Conservation (phyloP, 2,329 filamentous ascomycete species). For the Biscogniauxia mediterranea region DNA sequence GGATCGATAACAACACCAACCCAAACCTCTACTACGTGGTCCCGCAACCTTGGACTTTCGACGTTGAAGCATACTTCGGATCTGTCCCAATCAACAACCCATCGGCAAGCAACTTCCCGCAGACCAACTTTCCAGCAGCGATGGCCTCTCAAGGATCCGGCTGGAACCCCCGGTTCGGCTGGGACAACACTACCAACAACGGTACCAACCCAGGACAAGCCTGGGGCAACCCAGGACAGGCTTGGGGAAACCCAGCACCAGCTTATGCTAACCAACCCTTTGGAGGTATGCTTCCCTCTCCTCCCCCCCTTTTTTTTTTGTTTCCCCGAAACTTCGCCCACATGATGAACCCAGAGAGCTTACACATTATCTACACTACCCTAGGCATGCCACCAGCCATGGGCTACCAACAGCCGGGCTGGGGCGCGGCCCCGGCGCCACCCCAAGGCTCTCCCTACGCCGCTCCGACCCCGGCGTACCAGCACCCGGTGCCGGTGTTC, state of each 20-base stretch:
- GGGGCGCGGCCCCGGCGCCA: neutral
- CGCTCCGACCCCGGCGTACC: constrained; percentile 17
- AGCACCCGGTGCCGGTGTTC: constrained; percentile 23
- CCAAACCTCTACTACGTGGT: neutral
- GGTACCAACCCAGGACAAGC: neutral
- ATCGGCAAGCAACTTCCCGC: neutral
- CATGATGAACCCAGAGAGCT: constrained; percentile 1
- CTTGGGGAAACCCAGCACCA: constrained; percentile 32
- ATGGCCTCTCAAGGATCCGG: constrained; percentile 20
- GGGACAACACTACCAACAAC: constrained; percentile 12
- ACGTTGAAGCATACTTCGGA: neutral
- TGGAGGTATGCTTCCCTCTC: constrained; percentile 16
- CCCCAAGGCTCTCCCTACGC: constrained; percentile 18
- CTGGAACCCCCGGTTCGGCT: constrained; percentile 27
- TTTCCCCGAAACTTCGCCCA: neutral
- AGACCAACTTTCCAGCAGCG: neutral
- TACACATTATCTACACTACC: neutral
- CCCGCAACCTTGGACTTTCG: neutral
- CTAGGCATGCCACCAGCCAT: neutral
- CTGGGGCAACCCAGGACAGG: neutral
- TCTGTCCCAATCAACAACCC: neutral
- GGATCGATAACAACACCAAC: constrained; percentile 5
- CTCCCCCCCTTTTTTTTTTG: constrained; percentile 10
- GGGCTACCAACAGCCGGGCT: neutral
- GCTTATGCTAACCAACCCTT: constrained; percentile 6